Conservation (phyloP, 2,329 filamentous ascomycete genomes). For the Pyricularia pennisetigena region DNA sequence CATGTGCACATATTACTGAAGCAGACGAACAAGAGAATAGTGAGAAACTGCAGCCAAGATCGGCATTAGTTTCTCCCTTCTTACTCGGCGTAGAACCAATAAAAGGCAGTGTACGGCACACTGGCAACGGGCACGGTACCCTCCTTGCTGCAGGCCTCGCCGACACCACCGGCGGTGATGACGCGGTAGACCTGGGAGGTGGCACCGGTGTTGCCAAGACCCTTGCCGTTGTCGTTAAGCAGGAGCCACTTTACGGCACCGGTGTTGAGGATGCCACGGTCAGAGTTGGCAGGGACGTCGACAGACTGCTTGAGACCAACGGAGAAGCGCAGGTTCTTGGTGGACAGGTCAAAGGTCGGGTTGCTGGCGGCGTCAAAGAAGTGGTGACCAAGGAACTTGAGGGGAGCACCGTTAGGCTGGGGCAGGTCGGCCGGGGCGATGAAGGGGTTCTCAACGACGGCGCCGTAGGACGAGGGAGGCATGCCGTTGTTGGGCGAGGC, state of each 20-base stretch:
- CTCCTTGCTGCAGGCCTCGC: constrained; percentile 29
- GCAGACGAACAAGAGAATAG: neutral
- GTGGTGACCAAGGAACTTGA: constrained; percentile 51
- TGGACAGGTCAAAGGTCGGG: constrained; percentile 50
- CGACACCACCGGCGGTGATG: constrained; percentile 38
- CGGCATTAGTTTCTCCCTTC: neutral
- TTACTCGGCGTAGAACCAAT: constrained; percentile 43
- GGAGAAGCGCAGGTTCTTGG: constrained; percentile 28
- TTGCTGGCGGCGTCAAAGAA: constrained; percentile 47
- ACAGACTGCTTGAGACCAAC: constrained; percentile 38
- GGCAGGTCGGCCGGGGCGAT: constrained; percentile 23
- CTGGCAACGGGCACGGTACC: constrained; percentile 34
- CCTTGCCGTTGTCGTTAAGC: constrained; percentile 23
- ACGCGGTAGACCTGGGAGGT: constrained; percentile 41
- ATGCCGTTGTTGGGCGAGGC: constrained; percentile 14
- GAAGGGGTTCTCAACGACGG: constrained; percentile 36
- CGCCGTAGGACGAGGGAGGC: constrained; percentile 24
- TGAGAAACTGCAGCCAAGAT: no score
- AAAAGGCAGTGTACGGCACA: constrained; percentile 45
- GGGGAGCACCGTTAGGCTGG: constrained; percentile 7
- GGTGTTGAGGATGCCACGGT: constrained; percentile 33
- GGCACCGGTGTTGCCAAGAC: constrained; percentile 18
- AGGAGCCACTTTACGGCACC: constrained; percentile 47
- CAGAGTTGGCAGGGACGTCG: constrained; percentile 39
- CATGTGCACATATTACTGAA: neutral